A percentile compares a stretch with the other conserved stretches of the same genome.
Evolutionary conservation across 805 yeast species (phyloP).

Genomic region (Cyberlindnera maritima): DNA sequence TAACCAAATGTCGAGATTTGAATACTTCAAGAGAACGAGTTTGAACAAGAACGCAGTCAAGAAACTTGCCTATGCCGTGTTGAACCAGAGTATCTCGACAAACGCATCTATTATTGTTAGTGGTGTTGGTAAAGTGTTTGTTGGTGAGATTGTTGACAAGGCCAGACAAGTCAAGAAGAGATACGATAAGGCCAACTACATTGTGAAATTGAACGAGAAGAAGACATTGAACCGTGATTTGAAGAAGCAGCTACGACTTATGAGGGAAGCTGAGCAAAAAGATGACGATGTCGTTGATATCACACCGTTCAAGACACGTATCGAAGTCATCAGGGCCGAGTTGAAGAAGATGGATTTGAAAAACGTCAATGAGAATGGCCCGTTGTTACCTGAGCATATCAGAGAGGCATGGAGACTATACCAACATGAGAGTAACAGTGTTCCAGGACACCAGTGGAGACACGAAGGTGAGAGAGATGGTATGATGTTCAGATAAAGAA

Average conservation of each 20-base stretch:
- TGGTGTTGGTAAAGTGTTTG: constrained; percentile 82
- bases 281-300: constrained; percentile 8
- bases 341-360: constrained; percentile 29
- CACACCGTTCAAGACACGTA: constrained; percentile 16
- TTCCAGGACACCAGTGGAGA: constrained; percentile 66
- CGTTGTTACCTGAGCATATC: constrained; percentile 79
- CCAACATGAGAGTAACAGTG: constrained; percentile 61
- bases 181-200: constrained; percentile 39
- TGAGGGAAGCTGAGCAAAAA: constrained; percentile 32
- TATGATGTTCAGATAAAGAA: constrained; percentile 54
- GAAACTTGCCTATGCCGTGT: constrained; percentile 71
- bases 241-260: constrained; percentile 35
- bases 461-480: constrained; percentile 73
- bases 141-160: constrained; percentile 86
- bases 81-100: constrained; percentile 77
- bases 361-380: constrained; percentile 42
- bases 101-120: constrained; percentile 79
- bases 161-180: constrained; percentile 70
- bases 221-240: constrained; percentile 35
- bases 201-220: constrained; percentile 38
- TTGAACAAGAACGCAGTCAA: constrained; percentile 72
- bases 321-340: constrained; percentile 25
- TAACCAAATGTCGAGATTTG: constrained; percentile 86
- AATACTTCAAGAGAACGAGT: constrained; percentile 78
- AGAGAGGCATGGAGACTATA: constrained; percentile 86